Evolutionary conservation across 441 rosid genomes (phyloP).

Genomic region (Gossypium laxum): DNA sequence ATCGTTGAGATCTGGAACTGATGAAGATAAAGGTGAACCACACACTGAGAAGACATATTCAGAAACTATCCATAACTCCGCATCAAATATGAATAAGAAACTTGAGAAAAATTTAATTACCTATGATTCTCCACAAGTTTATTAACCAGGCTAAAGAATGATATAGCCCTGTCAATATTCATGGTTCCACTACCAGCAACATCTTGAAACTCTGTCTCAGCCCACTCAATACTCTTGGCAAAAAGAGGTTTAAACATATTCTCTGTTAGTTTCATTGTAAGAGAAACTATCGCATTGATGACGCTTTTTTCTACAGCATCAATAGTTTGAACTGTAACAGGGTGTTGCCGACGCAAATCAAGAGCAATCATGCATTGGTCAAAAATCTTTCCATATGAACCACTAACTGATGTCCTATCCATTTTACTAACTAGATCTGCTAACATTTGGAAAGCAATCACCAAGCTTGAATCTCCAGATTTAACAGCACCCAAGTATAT

Average conservation of each 20-base stretch:
- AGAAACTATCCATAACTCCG: background rate
- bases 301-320: conserved; percentile 63
- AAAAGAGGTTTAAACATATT: conserved; percentile 90
- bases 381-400: conserved; percentile 56
- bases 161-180: conserved; percentile 56
- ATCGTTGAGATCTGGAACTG: background rate
- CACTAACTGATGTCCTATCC: conserved; percentile 67
- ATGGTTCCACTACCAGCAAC: conserved; percentile 26
- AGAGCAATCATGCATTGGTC: conserved; percentile 77
- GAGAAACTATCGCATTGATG: conserved; percentile 42
- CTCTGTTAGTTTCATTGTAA: conserved; percentile 93
- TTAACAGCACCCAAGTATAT: conserved; percentile 54
- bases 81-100: background rate
- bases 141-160: conserved; percentile 68
- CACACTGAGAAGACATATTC: background rate
- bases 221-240: conserved; percentile 74
- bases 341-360: conserved; percentile 72
- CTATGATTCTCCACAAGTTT: conserved; percentile 76
- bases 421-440: conserved; percentile 49
- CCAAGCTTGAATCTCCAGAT: conserved; percentile 68
- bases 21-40: background rate
- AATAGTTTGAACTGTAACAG: conserved; percentile 46
- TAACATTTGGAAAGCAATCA: conserved; percentile 70
- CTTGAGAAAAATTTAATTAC: conserved; percentile 31
- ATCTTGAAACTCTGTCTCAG: conserved; percentile 53